These are phyloP conservation scores for Xeromyces bisporus DNA, from an alignment of 495 filamentous ascomycete species.

Conservation along the genomic window DNA sequence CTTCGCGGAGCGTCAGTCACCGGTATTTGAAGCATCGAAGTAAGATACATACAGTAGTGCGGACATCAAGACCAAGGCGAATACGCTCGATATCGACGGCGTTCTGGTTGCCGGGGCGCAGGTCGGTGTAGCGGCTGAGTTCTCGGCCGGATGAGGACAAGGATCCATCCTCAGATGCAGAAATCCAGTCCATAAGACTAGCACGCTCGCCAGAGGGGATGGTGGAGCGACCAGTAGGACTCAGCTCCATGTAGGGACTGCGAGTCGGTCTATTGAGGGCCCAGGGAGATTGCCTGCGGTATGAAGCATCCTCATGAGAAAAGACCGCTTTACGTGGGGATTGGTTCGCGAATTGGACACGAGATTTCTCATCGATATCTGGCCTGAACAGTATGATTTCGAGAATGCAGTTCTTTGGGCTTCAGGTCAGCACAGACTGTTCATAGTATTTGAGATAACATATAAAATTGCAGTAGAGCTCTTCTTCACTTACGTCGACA, in stretches of 20 bases:
- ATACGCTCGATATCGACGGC: constrained; percentile 50
- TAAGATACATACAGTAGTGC: constrained; percentile 47
- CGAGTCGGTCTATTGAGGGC: constrained; percentile 5
- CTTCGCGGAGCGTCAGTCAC: constrained; percentile 24
- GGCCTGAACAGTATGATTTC: constrained; percentile 13
- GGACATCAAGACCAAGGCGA: constrained; percentile 47
- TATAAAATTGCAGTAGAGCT: too few relatives aligned
- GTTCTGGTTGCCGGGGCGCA: constrained; percentile 37
- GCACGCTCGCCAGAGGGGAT: constrained; percentile 16
- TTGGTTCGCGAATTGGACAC: constrained; percentile 4
- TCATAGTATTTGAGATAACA: too few relatives aligned
- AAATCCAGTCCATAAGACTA: constrained; percentile 17
- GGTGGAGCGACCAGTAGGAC: constrained; percentile 23
- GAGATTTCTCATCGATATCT: constrained; percentile 8
- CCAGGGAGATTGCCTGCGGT: constrained; percentile 5
- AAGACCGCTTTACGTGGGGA: constrained; percentile 5
- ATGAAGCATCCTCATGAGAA: constrained; percentile 3
- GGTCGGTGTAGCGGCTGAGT: constrained; percentile 9
- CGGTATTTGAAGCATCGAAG: constrained; percentile 3
- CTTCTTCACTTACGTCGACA: constrained; percentile 26
- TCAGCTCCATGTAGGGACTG: constrained; percentile 17
- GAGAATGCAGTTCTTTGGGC: constrained; percentile 12
- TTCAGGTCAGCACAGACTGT: not conserved
- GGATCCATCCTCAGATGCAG: constrained; percentile 9
- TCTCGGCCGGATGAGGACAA: constrained; percentile 11